Base-by-base conservation (phyloP, 164 flowering plant species). In the Berberis thunbergii region DNA sequence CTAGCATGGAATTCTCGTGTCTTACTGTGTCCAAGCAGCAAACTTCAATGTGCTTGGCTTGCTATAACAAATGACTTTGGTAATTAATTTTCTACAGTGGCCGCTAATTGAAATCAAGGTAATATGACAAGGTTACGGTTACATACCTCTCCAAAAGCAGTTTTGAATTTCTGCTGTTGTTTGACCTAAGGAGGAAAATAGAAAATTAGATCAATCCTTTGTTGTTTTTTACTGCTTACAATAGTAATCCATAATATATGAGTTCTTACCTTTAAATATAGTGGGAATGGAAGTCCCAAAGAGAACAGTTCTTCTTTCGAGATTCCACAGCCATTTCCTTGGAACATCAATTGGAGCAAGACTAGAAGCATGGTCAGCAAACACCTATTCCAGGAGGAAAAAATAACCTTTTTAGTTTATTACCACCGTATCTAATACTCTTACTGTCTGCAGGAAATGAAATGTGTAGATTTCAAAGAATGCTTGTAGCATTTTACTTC, bases 301-400 rank as follows among this genome's bases (percentile, higher is more conserved):
- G 65, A 80, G 88, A 9, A 95, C 97, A n/a, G 87, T 95, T 46
- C 94, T 62, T 69, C 94, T 82, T 7, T 78, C 78, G 50, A 91
- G 83, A 66, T 84, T 80, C 97, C 99, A 95, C 71, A 95, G 54
- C 86, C 72, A 81, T 38, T 64, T 62, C 70, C 97, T 86, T 3
- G 96, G 96, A 65, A 95, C 90, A 70, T 78, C 76, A 53, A 95
- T 84, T 13, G 99, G 99, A 46, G 74, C 69, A 41, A 86, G 73
- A 67, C 99, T 91, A 26, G 98, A 81, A 44, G 81, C 96, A 76
- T 91, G 92, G 69, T 95, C 98, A 8, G 98, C 97, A 72, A 95
- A 95, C 13, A 95, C 91, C 99, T 94, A 81, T 69, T 26, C 26
- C 26, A 26, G 26, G 26, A 26, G 26, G 26, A 79, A 8, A 6